Conservation (phyloP, 306 rosid species). For the Fagus crenata region DNA sequence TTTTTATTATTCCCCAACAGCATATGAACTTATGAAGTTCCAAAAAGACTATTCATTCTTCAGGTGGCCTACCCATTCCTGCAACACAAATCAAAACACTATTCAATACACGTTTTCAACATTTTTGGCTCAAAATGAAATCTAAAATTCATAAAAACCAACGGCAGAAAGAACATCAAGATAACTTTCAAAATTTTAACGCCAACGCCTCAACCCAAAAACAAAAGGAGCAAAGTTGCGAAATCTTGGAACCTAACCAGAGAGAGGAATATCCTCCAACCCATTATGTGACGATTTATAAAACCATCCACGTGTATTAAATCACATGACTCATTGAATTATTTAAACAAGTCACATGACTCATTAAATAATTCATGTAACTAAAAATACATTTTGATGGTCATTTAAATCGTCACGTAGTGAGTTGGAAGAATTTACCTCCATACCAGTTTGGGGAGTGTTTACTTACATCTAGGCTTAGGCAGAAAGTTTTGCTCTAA, state of each 20-base stretch:
- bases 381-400: no score
- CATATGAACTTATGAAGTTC: background rate
- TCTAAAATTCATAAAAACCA: background rate
- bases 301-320: background rate
- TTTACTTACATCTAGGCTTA: constrained; percentile 27
- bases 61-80: background rate
- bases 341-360: no score
- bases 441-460: background rate
- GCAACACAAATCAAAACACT: background rate
- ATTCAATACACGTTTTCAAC: background rate
- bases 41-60: background rate
- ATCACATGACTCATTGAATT: background rate
- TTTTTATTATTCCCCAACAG: background rate
- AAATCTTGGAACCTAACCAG: background rate
- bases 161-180: background rate
- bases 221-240: background rate
- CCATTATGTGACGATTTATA: background rate
- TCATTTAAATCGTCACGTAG: no score
- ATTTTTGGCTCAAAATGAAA: background rate
- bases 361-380: no score
- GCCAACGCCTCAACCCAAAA: background rate
- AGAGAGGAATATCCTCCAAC: background rate
- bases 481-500: constrained; percentile 39
- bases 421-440: no score
- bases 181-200: background rate